Base-by-base conservation (phyloP, 306 rosid species). In the Gastrolobium bilobum region DNA sequence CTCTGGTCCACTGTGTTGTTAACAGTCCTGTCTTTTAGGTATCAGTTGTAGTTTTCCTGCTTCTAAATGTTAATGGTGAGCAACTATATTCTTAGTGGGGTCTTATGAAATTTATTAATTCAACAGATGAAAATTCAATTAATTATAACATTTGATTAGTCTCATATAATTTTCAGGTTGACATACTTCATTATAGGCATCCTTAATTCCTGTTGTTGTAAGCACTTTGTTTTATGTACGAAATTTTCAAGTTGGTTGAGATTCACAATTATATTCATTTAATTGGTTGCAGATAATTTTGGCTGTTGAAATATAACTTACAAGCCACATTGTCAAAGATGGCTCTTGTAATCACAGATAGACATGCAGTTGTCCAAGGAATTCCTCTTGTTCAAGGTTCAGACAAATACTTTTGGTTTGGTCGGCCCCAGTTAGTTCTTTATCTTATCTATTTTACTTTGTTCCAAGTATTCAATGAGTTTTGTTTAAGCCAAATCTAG, bases 381-480 rank as follows among this genome's bases (percentile, higher is more conserved):
- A 95, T 95, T 79, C 99, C 99, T 61, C 92, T 95, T 51, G 99
- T 95, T 80, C 91, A 90, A 84, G 93, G 91, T 26, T 95, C 98
- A 15, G 97, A 95, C 76, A 71, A 64, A 75, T 89, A 95, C 79
- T 95, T 95, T 80, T 95, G 99, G 99, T 95, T 93, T 73, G 92
- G 90, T 78, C 89, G 81, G 63, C 99, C 99, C 7, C 93, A 88
- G 11, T 83, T 95, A 69, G 80, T 95, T 82, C 99, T 95, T 89
- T 88, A 91, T 74, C 94, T 95, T 59, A 95, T 95, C 84, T 98
- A 95, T 86, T 93, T 93, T 78, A 91, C 99, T 34, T 83, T 93
- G 69, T 95, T 95, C 80, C 98, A 93, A 98, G 99, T 95, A 90
- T 50, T 73, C 31, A 7, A 63, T 39, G 47, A 5, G 59, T 72